Base-by-base conservation (phyloP, 1,284 basidiomycete species). In the Gastroboletus turbinatus region DNA sequence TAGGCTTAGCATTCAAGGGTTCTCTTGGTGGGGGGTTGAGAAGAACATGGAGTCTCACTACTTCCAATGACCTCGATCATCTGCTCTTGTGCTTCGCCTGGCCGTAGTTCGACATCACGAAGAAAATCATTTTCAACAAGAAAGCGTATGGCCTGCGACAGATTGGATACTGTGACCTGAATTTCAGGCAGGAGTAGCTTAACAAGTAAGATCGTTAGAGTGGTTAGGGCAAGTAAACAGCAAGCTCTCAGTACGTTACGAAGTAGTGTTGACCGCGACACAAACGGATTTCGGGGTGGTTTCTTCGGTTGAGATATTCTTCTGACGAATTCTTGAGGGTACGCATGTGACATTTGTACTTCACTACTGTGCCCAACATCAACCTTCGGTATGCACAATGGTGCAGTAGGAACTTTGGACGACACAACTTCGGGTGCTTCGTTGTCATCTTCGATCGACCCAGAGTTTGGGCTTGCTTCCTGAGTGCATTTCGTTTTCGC, bases 81-180 rank as follows among this genome's bases (percentile, higher is more conserved):
- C 63, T 83, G 80, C 56, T 88, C 82, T 25, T 82, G 78, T 2
- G 90, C 88, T 66, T 94, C 83, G 0, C 96, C 96, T 14, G 88
- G 85, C 45, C 81, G 81, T 21, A 90, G 73, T 73, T 98, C 96
- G 1, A 98, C 94, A 46, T 83, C 82, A 46, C 82, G 76, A 16
- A 99, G 76, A 75, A 96, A 96, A 65, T 94, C 86, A 64, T 99
- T 99, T 60, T 93, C 90, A 3, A 94, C 93, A 16, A 98, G 73
- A 73, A 98, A 99, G 33, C 86, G 87, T 65, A 98, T 92, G 3
- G 92, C 92, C 73, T 98, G 96, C 0, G 94, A 93, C 2, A 98
- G 78, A 70, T 97, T 96, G 3, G 92, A 94, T 5, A 97, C 82
- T 0, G 96, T 96, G 66, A 94, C 84, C 29, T 88, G 84, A 49